Percentiles rank a stretch among this genome's conserved stretches.
These are phyloP conservation scores for Thelonectria olida DNA, from an alignment of 2,329 filamentous ascomycete species.

Conservation along the genomic window DNA sequence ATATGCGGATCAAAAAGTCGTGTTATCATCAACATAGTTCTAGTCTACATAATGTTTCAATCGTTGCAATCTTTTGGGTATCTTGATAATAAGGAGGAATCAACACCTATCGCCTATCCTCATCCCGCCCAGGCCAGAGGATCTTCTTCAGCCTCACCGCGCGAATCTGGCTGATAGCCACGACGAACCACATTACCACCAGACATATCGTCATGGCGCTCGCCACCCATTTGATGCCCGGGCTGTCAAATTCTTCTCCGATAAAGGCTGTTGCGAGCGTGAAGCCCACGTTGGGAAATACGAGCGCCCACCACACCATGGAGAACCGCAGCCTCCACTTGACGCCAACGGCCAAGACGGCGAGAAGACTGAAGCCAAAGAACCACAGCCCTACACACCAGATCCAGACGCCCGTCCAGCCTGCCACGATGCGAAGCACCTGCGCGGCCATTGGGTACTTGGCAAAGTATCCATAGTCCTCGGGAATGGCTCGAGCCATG, in stretches of 20 bases:
- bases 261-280: slow-evolving; percentile 36
- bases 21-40: neutral
- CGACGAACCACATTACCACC: slow-evolving; percentile 38
- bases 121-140: slow-evolving; percentile 39
- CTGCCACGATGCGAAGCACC: slow-evolving; percentile 35
- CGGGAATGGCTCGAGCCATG: slow-evolving; percentile 34
- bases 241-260: slow-evolving; percentile 36
- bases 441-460: slow-evolving; percentile 34
- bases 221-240: slow-evolving; percentile 36
- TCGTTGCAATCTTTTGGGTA: slow-evolving; percentile 1
- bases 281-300: slow-evolving; percentile 42
- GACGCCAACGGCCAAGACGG: slow-evolving; percentile 26
- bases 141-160: slow-evolving; percentile 35
- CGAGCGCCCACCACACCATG: slow-evolving; percentile 41
- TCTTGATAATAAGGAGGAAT: neutral
- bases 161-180: slow-evolving; percentile 29
- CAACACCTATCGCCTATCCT: slow-evolving; percentile 30
- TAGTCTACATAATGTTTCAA: neutral
- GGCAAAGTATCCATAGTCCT: slow-evolving; percentile 38
- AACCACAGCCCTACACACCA: slow-evolving; percentile 42
- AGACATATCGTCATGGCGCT: slow-evolving; percentile 33
- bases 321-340: slow-evolving; percentile 34
- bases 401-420: slow-evolving; percentile 39
- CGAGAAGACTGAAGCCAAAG: slow-evolving; percentile 36
- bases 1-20: slow-evolving; percentile 14